Evolutionary conservation across 345 rosid species (phyloP).

Genomic region (Syzygium aqueum): DNA sequence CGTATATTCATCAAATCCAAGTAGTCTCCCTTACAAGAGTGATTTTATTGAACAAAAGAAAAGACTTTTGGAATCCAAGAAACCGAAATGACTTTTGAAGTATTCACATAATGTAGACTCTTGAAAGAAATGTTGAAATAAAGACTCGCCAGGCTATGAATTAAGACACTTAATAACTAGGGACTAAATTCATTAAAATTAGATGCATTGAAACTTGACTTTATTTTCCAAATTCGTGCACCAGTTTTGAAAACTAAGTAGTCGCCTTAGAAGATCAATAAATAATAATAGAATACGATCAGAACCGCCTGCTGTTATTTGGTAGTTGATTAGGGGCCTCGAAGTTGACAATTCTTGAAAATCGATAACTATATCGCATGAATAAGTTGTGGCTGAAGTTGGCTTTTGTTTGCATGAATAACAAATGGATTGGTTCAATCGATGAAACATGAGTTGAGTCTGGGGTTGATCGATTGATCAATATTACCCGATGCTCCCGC

Average conservation of each 20-base stretch:
- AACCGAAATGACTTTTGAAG: neutral
- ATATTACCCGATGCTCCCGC: neutral
- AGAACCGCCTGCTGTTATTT: neutral
- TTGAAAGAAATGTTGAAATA: neutral
- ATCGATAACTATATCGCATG: neutral
- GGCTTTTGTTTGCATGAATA: neutral
- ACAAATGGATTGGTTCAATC: neutral
- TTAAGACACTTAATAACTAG: neutral
- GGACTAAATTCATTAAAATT: neutral
- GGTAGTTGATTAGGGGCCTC: neutral
- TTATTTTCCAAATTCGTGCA: neutral
- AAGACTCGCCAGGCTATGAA: neutral
- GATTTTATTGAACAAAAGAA: neutral
- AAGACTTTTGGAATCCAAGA: neutral
- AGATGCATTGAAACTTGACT: neutral
- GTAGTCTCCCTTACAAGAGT: neutral
- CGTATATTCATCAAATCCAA: neutral
- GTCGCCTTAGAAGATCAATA: neutral
- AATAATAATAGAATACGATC: neutral
- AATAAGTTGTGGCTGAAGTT: neutral
- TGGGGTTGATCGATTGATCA: neutral
- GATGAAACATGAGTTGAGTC: neutral
- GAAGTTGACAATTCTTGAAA: neutral
- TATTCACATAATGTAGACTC: neutral
- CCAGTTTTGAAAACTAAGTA: neutral